Evolutionary conservation across 2,329 filamentous ascomycete genomes (phyloP), one percentile per base, ranked within the genome.

Genomic region (Fusarium gaditjirri): DNA sequence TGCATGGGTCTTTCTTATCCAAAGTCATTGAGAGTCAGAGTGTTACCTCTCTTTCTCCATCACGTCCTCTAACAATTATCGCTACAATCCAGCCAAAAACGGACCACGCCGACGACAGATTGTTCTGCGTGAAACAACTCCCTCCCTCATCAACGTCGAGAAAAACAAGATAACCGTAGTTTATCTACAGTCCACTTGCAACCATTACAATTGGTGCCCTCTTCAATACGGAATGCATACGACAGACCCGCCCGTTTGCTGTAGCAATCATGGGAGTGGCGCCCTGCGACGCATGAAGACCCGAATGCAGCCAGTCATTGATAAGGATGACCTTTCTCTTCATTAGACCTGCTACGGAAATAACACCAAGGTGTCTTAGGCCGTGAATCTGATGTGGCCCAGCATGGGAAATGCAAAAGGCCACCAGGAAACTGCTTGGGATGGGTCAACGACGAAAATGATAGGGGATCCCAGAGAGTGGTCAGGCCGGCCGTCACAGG

Each of bases 221-320:
- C 38, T 61, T 49, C 60, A 50, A 61, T 60, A 64, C 29, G 17
- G 42, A 27, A 36, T 61, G 61, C 23, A 25, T 16, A 25, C 66
- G 56, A 69, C 75, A 63, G 69, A 49, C 70, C 75, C 74, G 63
- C 75, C 69, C 53, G 71, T 77, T 75, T 71, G 65, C 65, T 74
- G 73, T 68, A 68, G 66, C 65, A 50, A 77, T 77, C 75, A 77
- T 77, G 75, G 76, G 76, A 75, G 75, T 77, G 76, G 75, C 75
- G 74, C 61, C 44, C 41, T 23, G 47, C 71, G 71, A 74, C 64
- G 70, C 75, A 77, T 72, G 74, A 75, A 56, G 49, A 57, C 38
- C 66, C 57, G 59, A 52, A 61, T 42, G 54, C 69, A 76, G 52
- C 75, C 74, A 77, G 73, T 77, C 52, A 57, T 67, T 53, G 64